These are phyloP conservation scores for Fusarium brachygibbosum DNA, from an alignment of 2,329 filamentous ascomycete genomes.

Conservation along the genomic window DNA sequence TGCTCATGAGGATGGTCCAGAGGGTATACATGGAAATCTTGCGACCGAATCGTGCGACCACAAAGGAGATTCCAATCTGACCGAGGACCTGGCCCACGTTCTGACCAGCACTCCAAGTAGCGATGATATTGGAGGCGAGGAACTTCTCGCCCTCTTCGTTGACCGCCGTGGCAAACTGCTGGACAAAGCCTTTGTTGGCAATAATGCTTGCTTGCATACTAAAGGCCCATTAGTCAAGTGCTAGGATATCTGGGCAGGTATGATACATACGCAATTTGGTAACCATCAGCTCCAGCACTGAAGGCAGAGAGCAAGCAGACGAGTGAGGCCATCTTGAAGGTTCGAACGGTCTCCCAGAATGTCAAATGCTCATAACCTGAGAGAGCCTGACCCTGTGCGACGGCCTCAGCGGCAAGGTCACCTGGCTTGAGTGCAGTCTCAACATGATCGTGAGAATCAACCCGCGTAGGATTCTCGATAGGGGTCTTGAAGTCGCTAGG, in stretches of 20 bases:
- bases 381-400: neutral
- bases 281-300: constrained; percentile 7
- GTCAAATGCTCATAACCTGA: constrained; percentile 1
- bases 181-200: constrained; percentile 33
- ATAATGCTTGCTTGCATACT: constrained; percentile 37
- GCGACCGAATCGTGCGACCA: constrained; percentile 50
- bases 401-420: neutral
- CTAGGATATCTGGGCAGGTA: neutral
- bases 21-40: constrained; percentile 52
- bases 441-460: neutral
- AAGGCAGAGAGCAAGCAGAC: neutral
- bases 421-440: neutral
- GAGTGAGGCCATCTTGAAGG: constrained; percentile 5
- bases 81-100: constrained; percentile 58
- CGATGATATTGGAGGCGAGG: constrained; percentile 54
- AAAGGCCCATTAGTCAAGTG: neutral
- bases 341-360: constrained; percentile 9
- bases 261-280: constrained; percentile 1
- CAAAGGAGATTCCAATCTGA: constrained; percentile 50
- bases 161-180: constrained; percentile 20
- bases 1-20: constrained; percentile 52
- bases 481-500: constrained; percentile 1
- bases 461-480: neutral
- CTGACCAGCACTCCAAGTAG: constrained; percentile 57
- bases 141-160: constrained; percentile 47